These are phyloP conservation scores for Takakia lepidozioides DNA, from an alignment of 225 moss, liverwort and hornwort species.

Conservation along the genomic window DNA sequence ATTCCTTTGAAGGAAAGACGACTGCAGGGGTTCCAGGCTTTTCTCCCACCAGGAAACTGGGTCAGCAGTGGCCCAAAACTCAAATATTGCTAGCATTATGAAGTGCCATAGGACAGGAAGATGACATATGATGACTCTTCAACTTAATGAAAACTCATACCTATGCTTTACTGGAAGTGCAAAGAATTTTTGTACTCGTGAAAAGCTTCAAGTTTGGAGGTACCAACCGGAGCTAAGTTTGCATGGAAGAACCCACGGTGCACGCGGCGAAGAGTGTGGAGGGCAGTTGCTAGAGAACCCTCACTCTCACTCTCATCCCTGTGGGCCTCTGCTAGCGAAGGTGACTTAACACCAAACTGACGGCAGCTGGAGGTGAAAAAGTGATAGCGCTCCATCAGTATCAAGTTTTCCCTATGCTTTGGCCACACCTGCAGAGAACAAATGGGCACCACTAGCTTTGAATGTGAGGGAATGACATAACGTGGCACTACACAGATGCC, in stretches of 20 bases:
- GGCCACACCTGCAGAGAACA: conserved; percentile 77
- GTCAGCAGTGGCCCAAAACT: too few relatives aligned
- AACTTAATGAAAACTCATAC: too few relatives aligned
- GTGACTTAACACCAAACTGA: conserved; percentile 69
- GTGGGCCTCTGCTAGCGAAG: conserved; percentile 62
- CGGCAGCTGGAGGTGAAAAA: conserved; percentile 84
- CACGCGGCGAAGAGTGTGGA: conserved; percentile 49
- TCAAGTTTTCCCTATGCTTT: conserved; percentile 77
- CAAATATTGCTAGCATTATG: too few relatives aligned
- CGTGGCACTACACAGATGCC: too few relatives aligned
- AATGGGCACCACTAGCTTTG: neutral
- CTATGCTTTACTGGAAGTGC: too few relatives aligned
- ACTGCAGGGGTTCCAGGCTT: too few relatives aligned
- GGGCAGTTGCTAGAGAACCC: conserved; percentile 73
- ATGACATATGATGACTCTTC: too few relatives aligned
- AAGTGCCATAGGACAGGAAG: too few relatives aligned
- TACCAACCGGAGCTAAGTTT: conserved; percentile 37
- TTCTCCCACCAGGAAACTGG: too few relatives aligned
- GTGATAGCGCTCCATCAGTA: conserved; percentile 98
- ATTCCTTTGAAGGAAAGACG: too few relatives aligned
- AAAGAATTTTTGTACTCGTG: too few relatives aligned
- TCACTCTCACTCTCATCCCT: conserved; percentile 83
- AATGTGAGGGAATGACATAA: neutral
- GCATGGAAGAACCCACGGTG: conserved; percentile 62
- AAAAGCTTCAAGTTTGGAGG: too few relatives aligned